A percentile compares a stretch with the other conserved stretches of the same genome.
Evolutionary conservation across 768 basidiomycete genomes (phyloP).

Genomic region (Candolleomyces efflorescens): DNA sequence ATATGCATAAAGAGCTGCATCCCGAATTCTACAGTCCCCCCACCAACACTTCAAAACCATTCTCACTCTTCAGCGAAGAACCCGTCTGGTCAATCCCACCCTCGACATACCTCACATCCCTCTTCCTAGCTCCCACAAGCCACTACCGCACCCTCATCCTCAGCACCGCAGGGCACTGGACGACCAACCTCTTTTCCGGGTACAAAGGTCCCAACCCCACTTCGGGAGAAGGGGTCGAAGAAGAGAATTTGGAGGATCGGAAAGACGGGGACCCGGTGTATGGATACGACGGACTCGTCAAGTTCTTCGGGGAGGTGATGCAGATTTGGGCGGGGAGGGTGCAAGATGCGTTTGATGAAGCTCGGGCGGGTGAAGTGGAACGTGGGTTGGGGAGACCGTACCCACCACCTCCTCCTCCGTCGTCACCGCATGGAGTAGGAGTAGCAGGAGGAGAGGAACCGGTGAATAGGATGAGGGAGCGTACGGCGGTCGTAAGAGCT

Average conservation of each 20-base stretch:
- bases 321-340: slow-evolving; percentile 48
- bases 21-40: slow-evolving; percentile 14
- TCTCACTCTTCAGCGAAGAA: slow-evolving; percentile 54
- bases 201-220: slow-evolving; percentile 10
- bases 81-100: slow-evolving; percentile 44
- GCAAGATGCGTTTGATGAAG: slow-evolving; percentile 27
- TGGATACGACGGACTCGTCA: slow-evolving; percentile 51
- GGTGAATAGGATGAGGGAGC: slow-evolving; percentile 21
- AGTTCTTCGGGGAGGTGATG: slow-evolving; percentile 59
- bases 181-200: slow-evolving; percentile 45
- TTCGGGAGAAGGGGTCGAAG: slow-evolving; percentile 14
- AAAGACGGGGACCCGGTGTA: slow-evolving; percentile 24
- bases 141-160: not conserved
- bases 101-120: slow-evolving; percentile 39
- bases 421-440: not conserved
- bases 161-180: slow-evolving; percentile 68
- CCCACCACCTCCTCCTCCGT: too few relatives aligned
- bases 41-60: slow-evolving; percentile 7
- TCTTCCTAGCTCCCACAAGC: too few relatives aligned
- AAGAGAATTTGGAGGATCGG: not conserved
- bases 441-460: slow-evolving; percentile 7
- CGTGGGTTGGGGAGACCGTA: too few relatives aligned
- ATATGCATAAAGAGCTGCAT: slow-evolving; percentile 37
- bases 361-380: too few relatives aligned
- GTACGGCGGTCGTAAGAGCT: slow-evolving; percentile 51